Percentiles rank a stretch among this genome's conserved stretches.
Evolutionary conservation across 1,139 yeast species (phyloP).

Genomic region (Lodderomyces metapsilosis): DNA sequence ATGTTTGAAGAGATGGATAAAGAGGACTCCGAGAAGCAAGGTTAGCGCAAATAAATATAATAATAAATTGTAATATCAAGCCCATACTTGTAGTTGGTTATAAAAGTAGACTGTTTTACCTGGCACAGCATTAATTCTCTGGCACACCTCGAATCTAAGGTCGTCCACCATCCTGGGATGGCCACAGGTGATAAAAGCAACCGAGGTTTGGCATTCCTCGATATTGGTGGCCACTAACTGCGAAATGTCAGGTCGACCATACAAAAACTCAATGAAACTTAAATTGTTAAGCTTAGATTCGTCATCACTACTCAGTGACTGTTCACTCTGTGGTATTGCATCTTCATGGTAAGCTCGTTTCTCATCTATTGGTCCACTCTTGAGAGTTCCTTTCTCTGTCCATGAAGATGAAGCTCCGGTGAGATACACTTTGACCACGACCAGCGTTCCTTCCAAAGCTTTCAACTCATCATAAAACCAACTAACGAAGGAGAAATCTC

Average conservation of each 20-base stretch:
- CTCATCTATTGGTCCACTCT: not conserved
- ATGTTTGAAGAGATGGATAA: slow-evolving; percentile 35
- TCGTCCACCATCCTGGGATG: slow-evolving; percentile 54
- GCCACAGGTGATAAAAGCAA: slow-evolving; percentile 52
- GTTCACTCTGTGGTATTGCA: not conserved
- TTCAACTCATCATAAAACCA: slow-evolving; percentile 38
- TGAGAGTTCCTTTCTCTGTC: not conserved
- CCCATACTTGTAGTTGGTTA: slow-evolving; percentile 11
- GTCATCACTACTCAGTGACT: not conserved
- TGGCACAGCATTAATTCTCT: slow-evolving; percentile 20
- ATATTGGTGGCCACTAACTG: slow-evolving; percentile 26
- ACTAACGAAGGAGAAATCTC: slow-evolving; percentile 29
- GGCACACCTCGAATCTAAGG: slow-evolving; percentile 34
- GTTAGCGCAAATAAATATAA: not conserved
- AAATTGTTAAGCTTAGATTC: not conserved
- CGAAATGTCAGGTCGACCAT: slow-evolving; percentile 34
- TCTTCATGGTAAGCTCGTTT: not conserved
- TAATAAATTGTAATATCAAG: not conserved
- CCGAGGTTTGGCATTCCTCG: slow-evolving; percentile 30
- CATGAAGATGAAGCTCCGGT: slow-evolving; percentile 16
- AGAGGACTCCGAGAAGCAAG: not conserved
- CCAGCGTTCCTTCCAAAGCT: slow-evolving; percentile 22
- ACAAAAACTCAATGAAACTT: slow-evolving; percentile 23
- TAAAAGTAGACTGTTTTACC: slow-evolving; percentile 10
- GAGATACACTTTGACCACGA: slow-evolving; percentile 30